Conservation (phyloP, 305 asterid species). For the Fraxinus sp. region DNA sequence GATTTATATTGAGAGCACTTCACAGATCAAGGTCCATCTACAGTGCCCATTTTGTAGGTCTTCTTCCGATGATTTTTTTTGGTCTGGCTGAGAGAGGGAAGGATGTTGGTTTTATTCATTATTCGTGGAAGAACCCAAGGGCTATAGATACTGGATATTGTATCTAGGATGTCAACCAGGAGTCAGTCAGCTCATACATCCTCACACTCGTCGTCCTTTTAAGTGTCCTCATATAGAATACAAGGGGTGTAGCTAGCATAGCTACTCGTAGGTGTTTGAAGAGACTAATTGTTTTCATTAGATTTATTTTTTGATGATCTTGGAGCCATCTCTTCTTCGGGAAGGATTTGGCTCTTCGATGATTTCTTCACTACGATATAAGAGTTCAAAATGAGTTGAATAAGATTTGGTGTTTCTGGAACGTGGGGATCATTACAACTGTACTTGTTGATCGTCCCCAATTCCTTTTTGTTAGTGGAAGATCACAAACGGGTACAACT, state of each 20-base stretch:
- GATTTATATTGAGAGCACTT: background rate
- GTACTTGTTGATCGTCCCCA: background rate
- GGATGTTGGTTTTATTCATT: background rate
- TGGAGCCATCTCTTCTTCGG: background rate
- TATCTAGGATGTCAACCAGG: background rate
- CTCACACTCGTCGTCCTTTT: background rate
- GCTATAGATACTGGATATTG: background rate
- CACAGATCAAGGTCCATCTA: background rate
- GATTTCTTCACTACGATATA: background rate
- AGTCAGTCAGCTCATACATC: background rate
- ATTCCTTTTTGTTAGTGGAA: background rate
- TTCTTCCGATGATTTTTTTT: background rate
- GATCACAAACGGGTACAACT: background rate
- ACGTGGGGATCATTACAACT: background rate
- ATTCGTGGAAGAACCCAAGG: background rate
- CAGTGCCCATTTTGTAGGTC: background rate
- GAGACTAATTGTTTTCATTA: background rate
- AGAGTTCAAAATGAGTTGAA: background rate
- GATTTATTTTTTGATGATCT: background rate
- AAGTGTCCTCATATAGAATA: background rate
- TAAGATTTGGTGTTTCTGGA: background rate
- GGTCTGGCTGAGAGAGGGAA: background rate
- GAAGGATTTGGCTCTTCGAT: background rate
- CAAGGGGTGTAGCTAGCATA: background rate
- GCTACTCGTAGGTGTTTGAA: background rate